A percentile compares a stretch with the other conserved stretches of the same genome.
Conservation (phyloP, 192 early-diverging fungal genomes). For the Coemansia sp. region DNA sequence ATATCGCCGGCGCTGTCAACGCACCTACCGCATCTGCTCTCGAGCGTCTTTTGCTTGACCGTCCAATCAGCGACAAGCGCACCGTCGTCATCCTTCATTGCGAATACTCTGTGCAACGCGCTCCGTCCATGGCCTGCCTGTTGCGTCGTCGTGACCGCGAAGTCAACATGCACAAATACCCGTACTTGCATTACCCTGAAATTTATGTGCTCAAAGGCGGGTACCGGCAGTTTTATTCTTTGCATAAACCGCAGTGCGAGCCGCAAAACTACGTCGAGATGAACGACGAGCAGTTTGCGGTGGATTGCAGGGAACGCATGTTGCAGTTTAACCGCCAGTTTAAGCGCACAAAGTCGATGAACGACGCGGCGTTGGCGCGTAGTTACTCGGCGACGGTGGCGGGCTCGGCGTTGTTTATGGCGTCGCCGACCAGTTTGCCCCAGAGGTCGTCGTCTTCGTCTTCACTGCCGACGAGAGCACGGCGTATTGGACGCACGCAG, state of each 20-base stretch:
- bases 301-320: constrained; percentile 57
- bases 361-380: constrained; percentile 29
- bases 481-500: constrained; percentile 39
- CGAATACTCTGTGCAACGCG: constrained; percentile 81
- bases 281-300: constrained; percentile 60
- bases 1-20: constrained; percentile 73
- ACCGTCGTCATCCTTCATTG: constrained; percentile 80
- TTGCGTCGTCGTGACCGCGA: constrained; percentile 75
- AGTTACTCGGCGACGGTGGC: constrained; percentile 16
- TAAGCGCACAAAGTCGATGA: constrained; percentile 57
- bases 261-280: constrained; percentile 82
- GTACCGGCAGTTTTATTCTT: constrained; percentile 71
- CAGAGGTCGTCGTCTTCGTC: constrained; percentile 18
- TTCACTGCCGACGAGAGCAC: constrained; percentile 23
- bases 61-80: constrained; percentile 46
- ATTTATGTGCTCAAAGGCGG: constrained; percentile 85
- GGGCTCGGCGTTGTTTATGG: constrained; percentile 17
- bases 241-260: constrained; percentile 61
- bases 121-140: constrained; percentile 78
- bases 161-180: constrained; percentile 69
- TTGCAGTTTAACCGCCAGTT: constrained; percentile 56
- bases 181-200: constrained; percentile 78
- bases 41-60: constrained; percentile 60
- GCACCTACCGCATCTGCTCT: constrained; percentile 63
- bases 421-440: constrained; percentile 28